Evolutionary conservation across 805 yeast genomes (phyloP), one percentile per base, ranked within the genome.

Genomic region (Jamesozyma spencerorum): DNA sequence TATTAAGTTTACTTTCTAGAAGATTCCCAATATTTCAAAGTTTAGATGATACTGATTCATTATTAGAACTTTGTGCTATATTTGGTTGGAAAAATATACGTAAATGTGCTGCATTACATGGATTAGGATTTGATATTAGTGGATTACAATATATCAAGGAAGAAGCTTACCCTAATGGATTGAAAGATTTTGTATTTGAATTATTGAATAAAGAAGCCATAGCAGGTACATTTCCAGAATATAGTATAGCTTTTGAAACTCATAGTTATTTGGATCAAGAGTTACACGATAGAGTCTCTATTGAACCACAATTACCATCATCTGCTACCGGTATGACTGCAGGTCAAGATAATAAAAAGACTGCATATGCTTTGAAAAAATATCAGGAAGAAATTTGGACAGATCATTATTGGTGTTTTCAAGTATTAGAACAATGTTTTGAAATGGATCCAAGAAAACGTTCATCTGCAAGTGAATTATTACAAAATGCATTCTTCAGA

Each of bases 21-120:
- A 70, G 94, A 51, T 90, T 88, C 60, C 97, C 98, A 4, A 81
- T 92, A 54, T 92, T 92, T 67, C 86, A 86, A 56, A 87, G 97
- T 2, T 79, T 85, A 5, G 97, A 90, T 62, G 98, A 92, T 57
- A 77, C 79, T 2, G 97, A 92, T 53, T 95, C 97, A 0, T 59
- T 90, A 38, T 72, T 88, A 27, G 98, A 92, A 58, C 67, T 90
- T 28, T 78, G 95, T 0, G 67, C 80, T 2, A 69, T 92, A 2
- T 88, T 85, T 63, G 98, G 98, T 2, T 60, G 73, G 37, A 74
- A 72, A 10, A 76, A 74, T 47, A 71, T 92, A 74, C 76, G 77
- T 47, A 75, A 77, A 46, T 79, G 87, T 52, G 94, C 97, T 5
- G 73, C 75, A 42, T 59, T 85, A 31, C 98, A 92, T 65, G 97